phyloP scores from a whole-genome alignment of 352 stramenopile species.

The Phytophthora agathidicida region DNA sequence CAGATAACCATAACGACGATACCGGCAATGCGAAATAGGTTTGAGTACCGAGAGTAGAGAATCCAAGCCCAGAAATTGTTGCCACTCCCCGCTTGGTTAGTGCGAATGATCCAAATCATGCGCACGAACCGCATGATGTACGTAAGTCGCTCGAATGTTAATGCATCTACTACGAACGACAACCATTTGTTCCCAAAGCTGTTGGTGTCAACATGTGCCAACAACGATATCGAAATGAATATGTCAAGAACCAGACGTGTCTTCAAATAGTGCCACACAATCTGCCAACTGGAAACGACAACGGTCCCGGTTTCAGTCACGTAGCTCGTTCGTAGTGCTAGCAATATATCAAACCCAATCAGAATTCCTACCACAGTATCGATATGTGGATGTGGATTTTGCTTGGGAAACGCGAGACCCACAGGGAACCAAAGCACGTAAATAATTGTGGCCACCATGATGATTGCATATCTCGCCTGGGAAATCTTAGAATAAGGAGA shows the following conservation, averaged over 20 bases:
- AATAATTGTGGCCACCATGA: slow-evolving; percentile 30
- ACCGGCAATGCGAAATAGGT: slow-evolving; percentile 44
- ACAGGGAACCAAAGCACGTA: slow-evolving; percentile 50
- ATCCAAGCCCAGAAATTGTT: slow-evolving; percentile 42
- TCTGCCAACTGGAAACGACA: slow-evolving; percentile 23
- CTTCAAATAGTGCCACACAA: slow-evolving; percentile 33
- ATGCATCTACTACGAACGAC: not conserved
- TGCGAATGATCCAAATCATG: slow-evolving; percentile 27
- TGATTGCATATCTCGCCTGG: slow-evolving; percentile 24
- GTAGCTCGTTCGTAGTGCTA: slow-evolving; percentile 44
- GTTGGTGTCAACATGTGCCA: not conserved
- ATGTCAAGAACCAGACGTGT: slow-evolving; percentile 32
- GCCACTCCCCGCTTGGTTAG: slow-evolving; percentile 14
- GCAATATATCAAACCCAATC: slow-evolving; percentile 29
- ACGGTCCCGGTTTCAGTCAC: slow-evolving; percentile 29
- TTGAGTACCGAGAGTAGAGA: slow-evolving; percentile 47
- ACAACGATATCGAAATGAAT: slow-evolving; percentile 13
- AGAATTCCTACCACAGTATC: slow-evolving; percentile 11
- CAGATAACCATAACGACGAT: slow-evolving; percentile 47
- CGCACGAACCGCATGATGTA: slow-evolving; percentile 35
- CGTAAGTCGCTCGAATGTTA: slow-evolving; percentile 25
- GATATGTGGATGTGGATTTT: not conserved
- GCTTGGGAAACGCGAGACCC: slow-evolving; percentile 36
- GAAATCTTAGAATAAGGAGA: slow-evolving; percentile 41
- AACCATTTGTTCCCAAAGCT: not conserved